Base-by-base conservation (phyloP, 805 yeast genomes). In the Ogataea wickerhamii region DNA sequence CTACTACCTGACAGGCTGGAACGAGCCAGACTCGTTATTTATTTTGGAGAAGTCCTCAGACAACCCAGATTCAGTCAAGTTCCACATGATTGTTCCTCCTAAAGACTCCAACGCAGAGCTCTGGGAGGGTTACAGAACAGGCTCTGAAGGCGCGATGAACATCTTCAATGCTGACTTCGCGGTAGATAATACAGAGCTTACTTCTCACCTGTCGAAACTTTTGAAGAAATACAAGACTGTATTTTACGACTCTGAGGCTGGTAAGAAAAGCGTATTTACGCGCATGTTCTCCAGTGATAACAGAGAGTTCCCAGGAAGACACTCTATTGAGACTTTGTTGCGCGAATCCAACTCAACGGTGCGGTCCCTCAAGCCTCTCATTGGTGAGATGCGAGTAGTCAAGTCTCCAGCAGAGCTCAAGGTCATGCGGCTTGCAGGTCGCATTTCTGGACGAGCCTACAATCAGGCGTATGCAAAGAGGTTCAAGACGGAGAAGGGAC, bases 121-220 rank as follows among this genome's bases (percentile, higher is more conserved):
- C 46, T 93, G 99, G 99, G 97, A 91, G 51, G 99, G 99, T 10
- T 81, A 76, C 30, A 74, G 95, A 51, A 82, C 94, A 13, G 99
- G 99, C 1, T 71, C 80, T 3, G 76, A 80, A 33, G 96, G 94
- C 12, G 96, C 82, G 0, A 64, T 63, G 28, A 91, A 87, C 34
- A 77, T 80, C 32, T 93, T 93, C 66, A 93, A 91, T 57, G 95
- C 96, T 3, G 97, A 88, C 60, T 71, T 71, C 35, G 79, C 85
- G 5, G 73, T 72, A 27, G 74, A 76, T 30, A 70, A 74, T 27
- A 67, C 71, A 21, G 54, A 61, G 5, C 53, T 78, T 11, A 63
- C 64, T 6, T 40, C 55, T 3, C 71, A 76, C 46, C 44, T 85
- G 25, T 60, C 62, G 11, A 66, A 66, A 31, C 51, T 87, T 8